Evolutionary conservation across 306 rosid species (phyloP).

Genomic region (Macrotyloma uniflorum): DNA sequence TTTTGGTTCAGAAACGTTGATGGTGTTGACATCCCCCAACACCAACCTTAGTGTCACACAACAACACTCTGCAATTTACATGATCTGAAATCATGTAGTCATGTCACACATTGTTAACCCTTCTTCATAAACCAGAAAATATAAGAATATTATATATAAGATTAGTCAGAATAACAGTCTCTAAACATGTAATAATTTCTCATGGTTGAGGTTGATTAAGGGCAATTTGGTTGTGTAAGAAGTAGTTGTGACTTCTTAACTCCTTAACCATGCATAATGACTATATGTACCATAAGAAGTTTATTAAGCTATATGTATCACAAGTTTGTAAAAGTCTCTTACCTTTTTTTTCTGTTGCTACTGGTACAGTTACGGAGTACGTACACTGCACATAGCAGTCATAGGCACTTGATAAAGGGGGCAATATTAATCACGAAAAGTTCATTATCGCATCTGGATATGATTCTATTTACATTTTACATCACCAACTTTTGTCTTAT

Average conservation of each 20-base stretch:
- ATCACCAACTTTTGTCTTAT: not conserved
- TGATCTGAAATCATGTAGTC: not conserved
- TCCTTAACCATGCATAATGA: not conserved
- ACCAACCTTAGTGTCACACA: not conserved
- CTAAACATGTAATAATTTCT: not conserved
- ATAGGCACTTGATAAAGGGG: constrained; percentile 10
- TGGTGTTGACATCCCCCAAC: constrained; percentile 46
- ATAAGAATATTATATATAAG: not conserved
- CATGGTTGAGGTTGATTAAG: not conserved
- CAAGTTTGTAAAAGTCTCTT: not conserved
- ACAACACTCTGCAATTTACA: not conserved
- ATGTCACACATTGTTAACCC: not conserved
- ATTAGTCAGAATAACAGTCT: not conserved
- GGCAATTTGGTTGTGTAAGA: not conserved
- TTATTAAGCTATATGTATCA: too few relatives aligned
- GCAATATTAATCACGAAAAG: not conserved
- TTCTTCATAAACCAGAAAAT: not conserved
- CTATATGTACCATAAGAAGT: too few relatives aligned
- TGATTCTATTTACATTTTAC: not conserved
- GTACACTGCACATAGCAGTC: not conserved
- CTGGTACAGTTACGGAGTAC: not conserved
- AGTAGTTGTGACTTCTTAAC: not conserved
- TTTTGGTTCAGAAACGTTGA: constrained; percentile 68
- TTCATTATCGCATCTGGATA: not conserved
- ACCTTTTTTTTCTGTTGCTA: not conserved